Percentiles rank a stretch among this genome's conserved stretches.
These are phyloP conservation scores for Cryphonectria radicalis DNA, from an alignment of 2,329 filamentous ascomycete species.

Conservation along the genomic window DNA sequence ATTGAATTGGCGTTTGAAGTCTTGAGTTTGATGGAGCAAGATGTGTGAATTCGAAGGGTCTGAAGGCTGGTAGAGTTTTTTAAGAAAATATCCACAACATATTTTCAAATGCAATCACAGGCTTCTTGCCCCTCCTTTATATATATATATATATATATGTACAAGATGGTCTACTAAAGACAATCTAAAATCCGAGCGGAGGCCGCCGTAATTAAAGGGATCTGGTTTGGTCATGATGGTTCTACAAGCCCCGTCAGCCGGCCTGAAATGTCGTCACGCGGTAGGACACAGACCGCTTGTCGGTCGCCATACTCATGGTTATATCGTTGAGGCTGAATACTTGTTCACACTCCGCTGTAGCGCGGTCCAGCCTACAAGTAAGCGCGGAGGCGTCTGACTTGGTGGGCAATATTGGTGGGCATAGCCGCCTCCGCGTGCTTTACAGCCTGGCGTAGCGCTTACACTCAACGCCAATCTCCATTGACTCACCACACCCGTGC, in stretches of 20 bases:
- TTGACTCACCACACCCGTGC: neutral
- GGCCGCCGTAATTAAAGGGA: neutral
- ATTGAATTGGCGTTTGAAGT: neutral
- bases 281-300: neutral
- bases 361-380: neutral
- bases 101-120: neutral
- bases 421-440: neutral
- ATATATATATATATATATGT: neutral
- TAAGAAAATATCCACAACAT: no score
- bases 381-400: neutral
- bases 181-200: neutral
- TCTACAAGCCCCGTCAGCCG: neutral
- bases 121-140: neutral
- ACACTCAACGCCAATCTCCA: neutral
- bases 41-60: neutral
- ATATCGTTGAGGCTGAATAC: neutral
- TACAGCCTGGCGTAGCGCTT: constrained; percentile 3
- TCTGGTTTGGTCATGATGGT: neutral
- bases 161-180: no score
- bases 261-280: neutral
- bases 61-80: neutral
- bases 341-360: neutral
- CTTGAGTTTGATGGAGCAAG: neutral
- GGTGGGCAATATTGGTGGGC: neutral
- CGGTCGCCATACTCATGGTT: neutral